phyloP scores from a whole-genome alignment of 2,329 filamentous ascomycete species.

The Talaromyces pinophilus region DNA sequence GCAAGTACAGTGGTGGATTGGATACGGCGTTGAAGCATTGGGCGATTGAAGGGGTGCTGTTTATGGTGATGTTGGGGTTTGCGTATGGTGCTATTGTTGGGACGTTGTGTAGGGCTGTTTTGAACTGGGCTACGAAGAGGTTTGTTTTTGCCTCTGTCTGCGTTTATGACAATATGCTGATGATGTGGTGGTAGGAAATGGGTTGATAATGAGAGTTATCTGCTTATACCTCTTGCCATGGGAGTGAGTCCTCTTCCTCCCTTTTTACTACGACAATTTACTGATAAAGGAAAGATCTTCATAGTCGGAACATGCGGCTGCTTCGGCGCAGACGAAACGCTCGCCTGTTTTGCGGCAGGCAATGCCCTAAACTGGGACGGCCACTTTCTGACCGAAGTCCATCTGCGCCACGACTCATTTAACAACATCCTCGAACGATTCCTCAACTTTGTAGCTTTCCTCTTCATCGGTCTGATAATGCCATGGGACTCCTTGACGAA shows the following conservation, averaged over 20 bases:
- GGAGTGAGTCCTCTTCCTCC: slow-evolving; percentile 39
- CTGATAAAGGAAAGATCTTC: slow-evolving; percentile 46
- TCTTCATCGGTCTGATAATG: slow-evolving; percentile 59
- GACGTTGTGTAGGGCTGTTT: slow-evolving; percentile 48
- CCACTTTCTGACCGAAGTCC: slow-evolving; percentile 57
- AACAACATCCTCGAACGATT: slow-evolving; percentile 61
- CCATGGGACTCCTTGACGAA: slow-evolving; percentile 59
- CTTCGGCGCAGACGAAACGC: slow-evolving; percentile 61
- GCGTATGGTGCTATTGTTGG: slow-evolving; percentile 57
- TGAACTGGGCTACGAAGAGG: slow-evolving; percentile 45
- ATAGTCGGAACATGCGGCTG: slow-evolving; percentile 59
- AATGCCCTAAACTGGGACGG: slow-evolving; percentile 64
- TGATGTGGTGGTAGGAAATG: slow-evolving; percentile 45
- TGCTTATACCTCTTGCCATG: slow-evolving; percentile 55
- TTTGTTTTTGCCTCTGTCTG: slow-evolving; percentile 20
- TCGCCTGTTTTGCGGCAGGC: slow-evolving; percentile 63
- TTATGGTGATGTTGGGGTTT: slow-evolving; percentile 58
- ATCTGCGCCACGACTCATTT: slow-evolving; percentile 61
- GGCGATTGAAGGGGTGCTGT: slow-evolving; percentile 62
- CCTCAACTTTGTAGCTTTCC: slow-evolving; percentile 62
- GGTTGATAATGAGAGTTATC: slow-evolving; percentile 59
- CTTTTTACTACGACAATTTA: too few relatives aligned
- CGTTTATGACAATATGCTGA: slow-evolving; percentile 22
- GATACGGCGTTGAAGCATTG: slow-evolving; percentile 58
- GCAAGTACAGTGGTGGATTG: slow-evolving; percentile 55